Evolutionary conservation across 306 rosid genomes (phyloP), one percentile per base, ranked within the genome.

Genomic region (Urtica urens): DNA sequence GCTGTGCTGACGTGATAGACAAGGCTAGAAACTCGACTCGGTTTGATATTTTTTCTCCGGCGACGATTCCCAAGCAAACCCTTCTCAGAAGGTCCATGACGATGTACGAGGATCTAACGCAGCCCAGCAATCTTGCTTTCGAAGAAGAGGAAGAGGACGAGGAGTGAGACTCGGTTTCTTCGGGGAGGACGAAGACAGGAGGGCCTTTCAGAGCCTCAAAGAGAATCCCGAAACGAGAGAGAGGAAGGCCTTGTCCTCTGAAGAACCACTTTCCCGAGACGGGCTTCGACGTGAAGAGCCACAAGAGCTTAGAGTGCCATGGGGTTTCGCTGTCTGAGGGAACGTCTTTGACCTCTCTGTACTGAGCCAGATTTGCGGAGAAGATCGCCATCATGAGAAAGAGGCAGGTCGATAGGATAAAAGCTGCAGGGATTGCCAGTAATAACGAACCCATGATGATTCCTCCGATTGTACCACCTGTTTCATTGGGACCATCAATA

Each of bases 381-480:
- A 66, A 74, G 59, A 81, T 58, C 60, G 67, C 82, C 26, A 81
- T 47, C 1, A 57, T 23, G 22, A 74, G 75, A 69, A 81, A 74
- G 49, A 81, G 60, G 30, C 51, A 62, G 20, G 66, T 50, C 10
- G 82, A 81, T 19, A 74, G 28, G 42, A 81, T 60, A 59, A 77
- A 72, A 33, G 79, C 85, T 20, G 65, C 70, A 1, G 92, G 82
- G 46, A 77, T 63, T n/a, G 79, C 77, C 6, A 69, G 72, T 56
- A 81, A 48, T 21, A 77, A 16, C 43, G 75, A 81, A 33, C 92
- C 85, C 1, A 57, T 66, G 31, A 81, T 74, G 26, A 77, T 66
- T 53, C 85, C 92, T 28, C 67, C 44, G 6, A 46, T 28, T 24
- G 92, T 77, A 18, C 92, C 79, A 23, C 92, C 92, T 81, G 75